Conservation (phyloP, 2,329 filamentous ascomycete species). For the Fusarium tuaranense region DNA sequence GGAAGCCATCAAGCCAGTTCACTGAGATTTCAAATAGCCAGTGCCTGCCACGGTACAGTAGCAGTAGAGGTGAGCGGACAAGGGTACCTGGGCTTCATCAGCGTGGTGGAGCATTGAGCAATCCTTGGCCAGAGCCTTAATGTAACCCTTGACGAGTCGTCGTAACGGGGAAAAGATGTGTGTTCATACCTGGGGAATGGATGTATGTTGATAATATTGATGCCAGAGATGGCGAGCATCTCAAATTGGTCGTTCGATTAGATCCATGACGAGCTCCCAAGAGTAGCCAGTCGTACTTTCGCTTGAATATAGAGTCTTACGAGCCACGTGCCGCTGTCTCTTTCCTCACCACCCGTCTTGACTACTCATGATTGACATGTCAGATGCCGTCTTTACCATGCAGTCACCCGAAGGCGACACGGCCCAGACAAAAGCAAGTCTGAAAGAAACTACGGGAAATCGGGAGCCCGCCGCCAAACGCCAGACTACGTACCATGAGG, state of each 20-base stretch:
- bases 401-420: conserved; percentile 29
- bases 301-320: conserved; percentile 14
- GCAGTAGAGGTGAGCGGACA: conserved; percentile 24
- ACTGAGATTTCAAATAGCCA: conserved; percentile 28
- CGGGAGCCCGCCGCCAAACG: not conserved
- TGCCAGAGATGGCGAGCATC: not conserved
- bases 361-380: conserved; percentile 37
- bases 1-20: conserved; percentile 27
- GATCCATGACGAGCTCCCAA: not conserved
- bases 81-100: conserved; percentile 28
- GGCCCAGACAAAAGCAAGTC: conserved; percentile 20
- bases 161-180: not conserved
- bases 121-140: not conserved
- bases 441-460: not conserved
- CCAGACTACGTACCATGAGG: not conserved
- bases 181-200: conserved; percentile 19
- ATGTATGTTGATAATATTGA: conserved; percentile 13
- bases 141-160: not conserved
- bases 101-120: conserved; percentile 2
- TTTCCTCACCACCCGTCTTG: conserved; percentile 34
- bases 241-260: not conserved
- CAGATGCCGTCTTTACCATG: conserved; percentile 34
- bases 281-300: conserved; percentile 24
- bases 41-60: conserved; percentile 11
- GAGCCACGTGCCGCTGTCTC: conserved; percentile 32